Percentiles rank a stretch among this genome's conserved stretches.
Conservation (phyloP, 192 early-diverging fungal genomes). For the Spinellus fusiger region DNA sequence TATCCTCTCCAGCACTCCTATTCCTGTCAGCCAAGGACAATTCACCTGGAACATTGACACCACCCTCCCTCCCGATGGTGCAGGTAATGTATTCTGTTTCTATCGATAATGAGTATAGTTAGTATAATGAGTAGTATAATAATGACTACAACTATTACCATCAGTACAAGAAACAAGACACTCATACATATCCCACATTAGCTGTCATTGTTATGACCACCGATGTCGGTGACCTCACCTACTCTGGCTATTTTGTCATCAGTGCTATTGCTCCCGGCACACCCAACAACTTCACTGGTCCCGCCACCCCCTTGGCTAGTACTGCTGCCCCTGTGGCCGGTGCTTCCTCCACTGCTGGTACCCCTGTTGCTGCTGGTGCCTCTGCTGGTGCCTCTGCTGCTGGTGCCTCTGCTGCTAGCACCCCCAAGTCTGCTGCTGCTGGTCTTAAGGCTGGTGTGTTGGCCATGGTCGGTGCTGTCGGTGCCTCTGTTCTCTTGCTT, state of each 20-base stretch:
- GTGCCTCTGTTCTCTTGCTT: not conserved
- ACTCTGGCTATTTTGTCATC: conserved; percentile 11
- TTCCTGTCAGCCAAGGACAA: not conserved
- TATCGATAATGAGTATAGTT: not conserved
- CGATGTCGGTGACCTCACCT: not conserved
- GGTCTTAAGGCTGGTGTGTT: not conserved
- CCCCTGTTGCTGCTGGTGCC: not conserved
- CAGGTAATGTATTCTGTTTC: not conserved
- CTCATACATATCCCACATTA: too few species aligned
- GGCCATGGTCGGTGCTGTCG: not conserved
- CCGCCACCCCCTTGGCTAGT: not conserved
- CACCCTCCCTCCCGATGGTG: not conserved
- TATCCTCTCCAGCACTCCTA: not conserved
- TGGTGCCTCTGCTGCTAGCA: not conserved
- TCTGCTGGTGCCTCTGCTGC: not conserved
- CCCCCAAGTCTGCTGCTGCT: not conserved
- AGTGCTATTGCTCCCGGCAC: not conserved
- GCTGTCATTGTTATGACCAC: not conserved
- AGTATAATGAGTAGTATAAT: too few species aligned
- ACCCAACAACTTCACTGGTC: not conserved
- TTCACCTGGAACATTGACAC: conserved; percentile 1
- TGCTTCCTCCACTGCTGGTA: not conserved
- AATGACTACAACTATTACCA: too few species aligned
- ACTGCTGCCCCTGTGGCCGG: not conserved
- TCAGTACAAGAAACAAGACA: too few species aligned